A percentile compares a stretch with the other conserved stretches of the same genome.
These are phyloP conservation scores for Phytophthora colocasiae DNA, from an alignment of 352 stramenopile species.

Conservation along the genomic window DNA sequence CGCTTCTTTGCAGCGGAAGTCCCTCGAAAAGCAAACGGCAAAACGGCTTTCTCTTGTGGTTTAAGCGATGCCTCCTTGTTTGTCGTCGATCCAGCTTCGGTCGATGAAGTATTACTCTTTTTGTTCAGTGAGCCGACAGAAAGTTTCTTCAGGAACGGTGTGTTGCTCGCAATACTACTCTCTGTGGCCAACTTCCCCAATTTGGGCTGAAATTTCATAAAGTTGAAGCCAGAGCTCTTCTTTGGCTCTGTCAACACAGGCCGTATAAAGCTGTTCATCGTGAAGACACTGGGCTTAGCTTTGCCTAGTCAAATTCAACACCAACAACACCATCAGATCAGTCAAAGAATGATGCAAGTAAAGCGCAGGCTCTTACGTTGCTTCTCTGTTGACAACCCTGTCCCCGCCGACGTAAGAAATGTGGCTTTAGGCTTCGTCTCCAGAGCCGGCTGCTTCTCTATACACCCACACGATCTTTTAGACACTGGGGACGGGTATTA, in stretches of 20 bases:
- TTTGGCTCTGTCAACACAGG: constrained; percentile 11
- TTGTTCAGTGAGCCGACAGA: constrained; percentile 13
- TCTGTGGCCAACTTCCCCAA: constrained; percentile 1
- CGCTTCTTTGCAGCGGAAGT: constrained; percentile 36
- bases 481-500: not conserved
- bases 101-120: constrained; percentile 6
- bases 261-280: constrained; percentile 24
- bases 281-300: constrained; percentile 10
- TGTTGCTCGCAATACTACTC: not conserved
- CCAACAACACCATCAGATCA: not conserved
- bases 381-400: constrained; percentile 6
- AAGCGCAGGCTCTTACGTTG: constrained; percentile 24
- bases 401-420: constrained; percentile 18
- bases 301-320: constrained; percentile 8
- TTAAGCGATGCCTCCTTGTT: constrained; percentile 3
- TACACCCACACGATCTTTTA: not conserved
- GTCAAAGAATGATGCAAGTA: not conserved
- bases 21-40: constrained; percentile 29
- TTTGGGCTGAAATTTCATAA: constrained; percentile 34
- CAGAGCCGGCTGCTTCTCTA: constrained; percentile 28
- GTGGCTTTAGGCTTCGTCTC: constrained; percentile 29
- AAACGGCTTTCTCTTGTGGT: no score
- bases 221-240: constrained; percentile 26
- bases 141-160: constrained; percentile 31
- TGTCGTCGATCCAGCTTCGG: constrained; percentile 1